phyloP scores from a whole-genome alignment of 345 rosid species.

The Rhodamnia argentea region DNA sequence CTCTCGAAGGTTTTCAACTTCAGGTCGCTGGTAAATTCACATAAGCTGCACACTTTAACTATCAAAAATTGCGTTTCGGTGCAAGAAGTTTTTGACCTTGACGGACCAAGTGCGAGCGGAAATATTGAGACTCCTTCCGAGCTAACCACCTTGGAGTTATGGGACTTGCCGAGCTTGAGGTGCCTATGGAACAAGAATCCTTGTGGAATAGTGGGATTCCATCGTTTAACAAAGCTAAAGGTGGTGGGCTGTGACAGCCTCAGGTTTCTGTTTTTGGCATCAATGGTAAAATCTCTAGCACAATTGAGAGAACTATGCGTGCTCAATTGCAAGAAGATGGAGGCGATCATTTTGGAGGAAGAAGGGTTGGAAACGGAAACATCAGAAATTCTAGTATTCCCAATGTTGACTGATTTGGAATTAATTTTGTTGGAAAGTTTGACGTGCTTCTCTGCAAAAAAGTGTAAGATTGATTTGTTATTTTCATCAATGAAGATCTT shows the following conservation, averaged over 20 bases:
- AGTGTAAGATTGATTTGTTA: not conserved
- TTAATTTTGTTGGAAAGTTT: too few species aligned
- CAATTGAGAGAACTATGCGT: too few species aligned
- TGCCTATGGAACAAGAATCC: not conserved
- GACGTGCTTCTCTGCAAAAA: too few species aligned
- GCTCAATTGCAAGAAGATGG: too few species aligned
- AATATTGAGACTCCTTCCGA: fast-evolving
- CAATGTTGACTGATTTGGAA: too few species aligned
- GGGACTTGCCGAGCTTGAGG: fast-evolving
- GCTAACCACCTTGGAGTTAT: fast-evolving
- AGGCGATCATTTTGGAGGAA: too few species aligned
- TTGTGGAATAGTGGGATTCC: not conserved
- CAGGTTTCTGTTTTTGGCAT: too few species aligned
- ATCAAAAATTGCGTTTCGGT: fast-evolving
- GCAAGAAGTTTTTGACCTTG: not conserved
- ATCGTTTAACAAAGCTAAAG: too few species aligned
- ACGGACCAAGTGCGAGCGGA: not conserved
- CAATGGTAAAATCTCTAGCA: too few species aligned
- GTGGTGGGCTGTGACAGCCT: not conserved
- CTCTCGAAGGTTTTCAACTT: not conserved
- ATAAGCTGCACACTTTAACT: not conserved
- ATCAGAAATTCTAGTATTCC: too few species aligned
- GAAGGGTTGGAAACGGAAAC: too few species aligned
- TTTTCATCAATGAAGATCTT: not conserved
- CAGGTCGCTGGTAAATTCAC: fast-evolving